Percentiles rank a stretch among this genome's conserved stretches.
Conservation (phyloP, 768 basidiomycete genomes). For the Boletellus ananas region DNA sequence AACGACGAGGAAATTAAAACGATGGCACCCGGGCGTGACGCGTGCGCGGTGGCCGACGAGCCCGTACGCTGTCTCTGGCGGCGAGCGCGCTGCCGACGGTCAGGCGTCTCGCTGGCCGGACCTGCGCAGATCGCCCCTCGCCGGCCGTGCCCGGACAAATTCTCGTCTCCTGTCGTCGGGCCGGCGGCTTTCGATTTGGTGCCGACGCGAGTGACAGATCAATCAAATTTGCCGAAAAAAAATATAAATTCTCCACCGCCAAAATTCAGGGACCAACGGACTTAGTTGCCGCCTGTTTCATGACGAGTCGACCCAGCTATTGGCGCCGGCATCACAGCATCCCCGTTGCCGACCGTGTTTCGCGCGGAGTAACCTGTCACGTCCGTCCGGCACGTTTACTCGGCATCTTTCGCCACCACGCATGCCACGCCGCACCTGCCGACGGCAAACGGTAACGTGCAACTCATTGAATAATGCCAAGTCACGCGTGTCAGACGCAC, state of each 20-base stretch:
- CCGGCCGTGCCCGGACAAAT: conserved; percentile 27
- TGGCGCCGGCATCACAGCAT: background rate
- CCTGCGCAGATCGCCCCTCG: conserved; percentile 25
- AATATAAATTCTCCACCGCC: background rate
- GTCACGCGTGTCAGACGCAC: too few relatives aligned
- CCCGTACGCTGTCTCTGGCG: conserved; percentile 6
- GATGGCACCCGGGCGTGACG: background rate
- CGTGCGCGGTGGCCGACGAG: background rate
- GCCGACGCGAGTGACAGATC: conserved; percentile 22
- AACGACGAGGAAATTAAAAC: conserved; percentile 16
- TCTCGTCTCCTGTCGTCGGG: conserved; percentile 24
- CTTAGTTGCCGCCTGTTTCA: conserved; percentile 7
- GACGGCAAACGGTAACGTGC: conserved; percentile 18
- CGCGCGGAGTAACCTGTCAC: background rate
- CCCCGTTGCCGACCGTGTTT: background rate
- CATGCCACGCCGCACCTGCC: conserved; percentile 17
- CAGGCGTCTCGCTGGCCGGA: too few relatives aligned
- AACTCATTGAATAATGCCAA: background rate
- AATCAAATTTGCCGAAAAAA: conserved; percentile 16
- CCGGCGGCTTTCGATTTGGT: conserved; percentile 33
- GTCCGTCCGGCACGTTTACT: conserved; percentile 10
- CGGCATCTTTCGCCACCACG: conserved; percentile 15
- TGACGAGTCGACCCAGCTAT: background rate
- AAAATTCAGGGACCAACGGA: conserved; percentile 1
- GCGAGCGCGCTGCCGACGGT: conserved; percentile 10